Percentiles rank a stretch among this genome's conserved stretches.
These are phyloP conservation scores for Erodium maritimum DNA, from an alignment of 345 rosid species.

Conservation along the genomic window DNA sequence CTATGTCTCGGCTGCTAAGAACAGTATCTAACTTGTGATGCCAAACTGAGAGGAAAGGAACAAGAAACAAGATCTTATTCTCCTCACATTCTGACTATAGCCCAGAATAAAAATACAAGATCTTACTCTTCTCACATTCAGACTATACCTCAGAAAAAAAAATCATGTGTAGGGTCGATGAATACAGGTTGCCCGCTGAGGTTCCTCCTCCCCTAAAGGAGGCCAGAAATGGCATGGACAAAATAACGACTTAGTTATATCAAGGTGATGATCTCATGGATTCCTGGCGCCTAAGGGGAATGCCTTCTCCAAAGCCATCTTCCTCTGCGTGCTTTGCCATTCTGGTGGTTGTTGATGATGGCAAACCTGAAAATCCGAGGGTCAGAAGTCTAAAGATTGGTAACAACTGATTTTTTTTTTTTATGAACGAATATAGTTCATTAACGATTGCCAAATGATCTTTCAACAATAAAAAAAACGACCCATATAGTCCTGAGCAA, in stretches of 20 bases:
- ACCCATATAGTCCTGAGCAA: no score
- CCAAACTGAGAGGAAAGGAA: not conserved
- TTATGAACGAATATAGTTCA: no score
- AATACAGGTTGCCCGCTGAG: not conserved
- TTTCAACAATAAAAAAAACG: no score
- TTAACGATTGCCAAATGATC: no score
- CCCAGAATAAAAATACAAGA: not conserved
- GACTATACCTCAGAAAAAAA: not conserved
- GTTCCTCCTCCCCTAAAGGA: not conserved
- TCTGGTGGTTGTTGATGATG: not conserved
- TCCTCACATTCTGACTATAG: not conserved
- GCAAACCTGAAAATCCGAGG: not conserved
- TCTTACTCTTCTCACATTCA: not conserved
- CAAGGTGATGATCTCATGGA: not conserved
- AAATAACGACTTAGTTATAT: no score
- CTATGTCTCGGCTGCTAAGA: not conserved
- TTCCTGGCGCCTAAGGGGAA: not conserved
- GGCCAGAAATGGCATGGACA: not conserved
- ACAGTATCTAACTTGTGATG: not conserved
- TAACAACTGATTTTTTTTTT: no score
- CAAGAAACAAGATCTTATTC: not conserved
- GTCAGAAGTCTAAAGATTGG: not conserved
- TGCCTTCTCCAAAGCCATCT: not conserved
- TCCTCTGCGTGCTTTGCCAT: not conserved
- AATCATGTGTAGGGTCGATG: not conserved